Percentiles rank a stretch among this genome's conserved stretches.
Evolutionary conservation across 2,329 filamentous ascomycete genomes (phyloP).

Genomic region (Trichoderma breve): DNA sequence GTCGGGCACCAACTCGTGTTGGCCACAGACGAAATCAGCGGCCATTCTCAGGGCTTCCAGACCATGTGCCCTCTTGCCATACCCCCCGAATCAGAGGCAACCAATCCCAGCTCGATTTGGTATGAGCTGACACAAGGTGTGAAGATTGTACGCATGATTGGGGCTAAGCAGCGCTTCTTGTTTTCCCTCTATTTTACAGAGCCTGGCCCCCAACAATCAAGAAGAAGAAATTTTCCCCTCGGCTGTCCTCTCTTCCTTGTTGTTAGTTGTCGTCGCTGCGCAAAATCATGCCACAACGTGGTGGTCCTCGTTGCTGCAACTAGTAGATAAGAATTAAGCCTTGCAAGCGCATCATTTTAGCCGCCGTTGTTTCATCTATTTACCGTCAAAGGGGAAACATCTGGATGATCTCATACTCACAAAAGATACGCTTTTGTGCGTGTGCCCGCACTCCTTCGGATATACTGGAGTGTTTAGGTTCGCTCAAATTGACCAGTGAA

Average conservation of each 20-base stretch:
- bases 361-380: not conserved
- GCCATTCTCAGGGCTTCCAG: not conserved
- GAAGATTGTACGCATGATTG: conserved; percentile 16
- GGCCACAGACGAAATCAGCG: not conserved
- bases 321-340: not conserved
- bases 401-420: not conserved
- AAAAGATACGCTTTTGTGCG: not conserved
- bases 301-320: not conserved
- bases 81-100: conserved; percentile 13
- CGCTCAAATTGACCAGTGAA: not conserved
- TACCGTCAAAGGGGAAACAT: not conserved
- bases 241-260: not conserved
- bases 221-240: not conserved
- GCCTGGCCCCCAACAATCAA: not conserved
- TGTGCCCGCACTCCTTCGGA: not conserved
- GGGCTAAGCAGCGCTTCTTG: conserved; percentile 14
- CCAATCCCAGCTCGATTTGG: conserved; percentile 18
- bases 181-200: conserved; percentile 10
- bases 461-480: not conserved
- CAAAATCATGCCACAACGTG: not conserved
- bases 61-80: conserved; percentile 20
- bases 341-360: not conserved
- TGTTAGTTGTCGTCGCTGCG: not conserved
- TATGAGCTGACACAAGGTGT: conserved; percentile 12
- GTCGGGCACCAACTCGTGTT: not conserved